A percentile compares a stretch with the other conserved stretches of the same genome.
These are phyloP conservation scores for Calycina marina DNA, from an alignment of 2,329 filamentous ascomycete genomes.

Conservation along the genomic window DNA sequence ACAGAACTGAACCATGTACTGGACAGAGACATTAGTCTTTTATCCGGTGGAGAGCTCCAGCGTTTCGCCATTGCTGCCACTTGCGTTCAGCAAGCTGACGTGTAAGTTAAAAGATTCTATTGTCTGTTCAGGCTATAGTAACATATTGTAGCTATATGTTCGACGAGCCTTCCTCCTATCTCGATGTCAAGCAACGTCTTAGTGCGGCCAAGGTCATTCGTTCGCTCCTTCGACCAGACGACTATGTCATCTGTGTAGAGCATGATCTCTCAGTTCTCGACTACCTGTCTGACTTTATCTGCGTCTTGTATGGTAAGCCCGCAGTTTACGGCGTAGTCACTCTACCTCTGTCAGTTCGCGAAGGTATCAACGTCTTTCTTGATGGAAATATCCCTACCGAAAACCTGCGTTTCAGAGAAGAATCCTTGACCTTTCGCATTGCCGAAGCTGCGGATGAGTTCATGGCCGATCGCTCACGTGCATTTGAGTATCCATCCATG, in stretches of 20 bases:
- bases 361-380: constrained; percentile 99
- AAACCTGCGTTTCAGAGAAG: constrained; percentile 95
- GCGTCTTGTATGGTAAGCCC: constrained; percentile 88
- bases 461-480: constrained; percentile 67
- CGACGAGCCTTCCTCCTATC: constrained; percentile 95
- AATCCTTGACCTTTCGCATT: constrained; percentile 90
- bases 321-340: constrained; percentile 97
- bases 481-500: constrained; percentile 81
- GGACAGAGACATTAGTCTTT: constrained; percentile 76
- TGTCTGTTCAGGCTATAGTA: constrained; percentile 1
- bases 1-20: constrained; percentile 74
- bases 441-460: constrained; percentile 83
- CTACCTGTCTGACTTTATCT: constrained; percentile 97
- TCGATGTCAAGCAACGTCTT: constrained; percentile 98
- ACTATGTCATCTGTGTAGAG: constrained; percentile 98
- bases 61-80: constrained; percentile 94
- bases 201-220: constrained; percentile 86
- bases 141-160: constrained; percentile 68
- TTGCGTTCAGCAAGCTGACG: constrained; percentile 89
- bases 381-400: constrained; percentile 97
- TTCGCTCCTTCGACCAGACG: constrained; percentile 71
- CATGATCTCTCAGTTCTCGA: constrained; percentile 98
- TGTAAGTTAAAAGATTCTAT: constrained; percentile 32
- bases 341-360: constrained; percentile 84
- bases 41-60: constrained; percentile 96